These are phyloP conservation scores for Ascochyta lentis DNA, from an alignment of 2,329 filamentous ascomycete species.

Conservation along the genomic window DNA sequence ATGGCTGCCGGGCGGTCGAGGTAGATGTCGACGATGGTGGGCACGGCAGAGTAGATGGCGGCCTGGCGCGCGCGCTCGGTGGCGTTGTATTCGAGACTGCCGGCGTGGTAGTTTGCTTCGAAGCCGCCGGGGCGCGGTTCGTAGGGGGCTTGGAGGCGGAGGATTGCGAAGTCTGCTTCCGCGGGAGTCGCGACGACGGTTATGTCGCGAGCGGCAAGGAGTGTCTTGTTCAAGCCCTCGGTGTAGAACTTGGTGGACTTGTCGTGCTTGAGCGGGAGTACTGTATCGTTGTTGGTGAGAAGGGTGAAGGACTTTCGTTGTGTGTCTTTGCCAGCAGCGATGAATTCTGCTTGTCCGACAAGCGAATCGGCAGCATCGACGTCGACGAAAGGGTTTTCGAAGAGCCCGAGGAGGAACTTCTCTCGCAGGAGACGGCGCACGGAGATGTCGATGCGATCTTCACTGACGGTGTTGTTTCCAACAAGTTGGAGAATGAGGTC, in stretches of 20 bases:
- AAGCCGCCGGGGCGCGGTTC: constrained; percentile 53
- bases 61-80: constrained; percentile 50
- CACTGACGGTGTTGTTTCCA: constrained; percentile 49
- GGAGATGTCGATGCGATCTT: constrained; percentile 56
- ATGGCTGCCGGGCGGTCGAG: constrained; percentile 55
- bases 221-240: constrained; percentile 45
- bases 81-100: constrained; percentile 52
- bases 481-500: constrained; percentile 60
- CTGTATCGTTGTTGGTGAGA: constrained; percentile 44
- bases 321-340: constrained; percentile 46
- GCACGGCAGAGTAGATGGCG: constrained; percentile 49
- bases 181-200: constrained; percentile 43
- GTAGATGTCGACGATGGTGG: constrained; percentile 53
- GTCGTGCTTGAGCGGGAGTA: constrained; percentile 36
- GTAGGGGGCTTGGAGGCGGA: constrained; percentile 51
- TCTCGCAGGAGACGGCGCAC: constrained; percentile 57
- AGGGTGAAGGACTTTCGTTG: constrained; percentile 49
- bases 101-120: constrained; percentile 50
- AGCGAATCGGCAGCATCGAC: constrained; percentile 50
- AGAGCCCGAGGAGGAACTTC: constrained; percentile 61
- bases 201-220: constrained; percentile 41
- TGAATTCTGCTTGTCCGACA: constrained; percentile 56
- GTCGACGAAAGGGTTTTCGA: constrained; percentile 60
- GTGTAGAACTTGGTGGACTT: constrained; percentile 43
- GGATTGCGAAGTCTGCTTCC: constrained; percentile 52